These are phyloP conservation scores for Podaxis sp. DNA, from an alignment of 768 basidiomycete species.

Conservation along the genomic window DNA sequence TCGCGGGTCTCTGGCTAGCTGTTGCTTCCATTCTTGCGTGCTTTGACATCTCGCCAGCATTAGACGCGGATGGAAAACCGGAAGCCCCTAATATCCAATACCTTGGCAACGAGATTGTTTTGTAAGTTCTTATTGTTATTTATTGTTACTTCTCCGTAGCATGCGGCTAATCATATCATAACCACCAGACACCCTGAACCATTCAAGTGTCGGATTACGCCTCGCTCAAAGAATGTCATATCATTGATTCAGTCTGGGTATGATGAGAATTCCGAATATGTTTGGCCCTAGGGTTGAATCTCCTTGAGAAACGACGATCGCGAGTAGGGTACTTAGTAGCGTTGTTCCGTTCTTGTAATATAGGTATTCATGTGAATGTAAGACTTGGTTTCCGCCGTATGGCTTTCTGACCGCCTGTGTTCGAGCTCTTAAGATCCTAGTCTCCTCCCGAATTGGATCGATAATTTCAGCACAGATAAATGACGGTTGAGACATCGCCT, in stretches of 20 bases:
- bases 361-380: too few relatives aligned
- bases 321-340: too few relatives aligned
- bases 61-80: background rate
- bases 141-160: background rate
- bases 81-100: background rate
- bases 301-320: too few relatives aligned
- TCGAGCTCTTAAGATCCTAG: too few relatives aligned
- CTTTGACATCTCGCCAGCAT: background rate
- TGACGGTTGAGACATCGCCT: too few relatives aligned
- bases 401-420: too few relatives aligned
- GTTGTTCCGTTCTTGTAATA: too few relatives aligned
- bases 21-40: slow-evolving; percentile 6
- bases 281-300: background rate
- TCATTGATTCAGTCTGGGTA: background rate
- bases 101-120: slow-evolving; percentile 2
- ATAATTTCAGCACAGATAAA: too few relatives aligned
- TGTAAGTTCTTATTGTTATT: background rate
- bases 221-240: background rate
- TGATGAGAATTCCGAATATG: slow-evolving; percentile 1
- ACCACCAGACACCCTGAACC: background rate
- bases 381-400: too few relatives aligned
- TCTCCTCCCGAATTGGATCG: too few relatives aligned
- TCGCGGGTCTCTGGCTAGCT: background rate
- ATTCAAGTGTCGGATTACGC: slow-evolving; percentile 1
- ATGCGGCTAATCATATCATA: background rate